Evolutionary conservation across 2,329 filamentous ascomycete species (phyloP).

Genomic region (Chrysoporthe cubensis): DNA sequence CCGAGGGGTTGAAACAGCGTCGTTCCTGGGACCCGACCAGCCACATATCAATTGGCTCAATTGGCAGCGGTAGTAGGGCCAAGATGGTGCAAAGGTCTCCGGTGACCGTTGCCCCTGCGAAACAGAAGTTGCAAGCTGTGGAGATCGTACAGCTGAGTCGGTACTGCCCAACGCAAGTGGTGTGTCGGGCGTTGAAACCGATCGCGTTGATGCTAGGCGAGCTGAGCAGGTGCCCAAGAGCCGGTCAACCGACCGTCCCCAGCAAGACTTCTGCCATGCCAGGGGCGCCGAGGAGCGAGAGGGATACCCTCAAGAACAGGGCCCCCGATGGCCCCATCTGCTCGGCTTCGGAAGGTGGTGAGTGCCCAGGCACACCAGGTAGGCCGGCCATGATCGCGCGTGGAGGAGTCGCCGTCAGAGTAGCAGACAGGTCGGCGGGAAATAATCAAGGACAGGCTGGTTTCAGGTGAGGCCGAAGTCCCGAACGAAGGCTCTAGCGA

Average conservation of each 20-base stretch:
- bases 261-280: no score
- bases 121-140: background rate
- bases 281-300: no score
- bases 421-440: background rate
- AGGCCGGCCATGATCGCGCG: background rate
- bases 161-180: background rate
- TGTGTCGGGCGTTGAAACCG: background rate
- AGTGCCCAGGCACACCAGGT: background rate
- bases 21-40: background rate
- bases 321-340: background rate
- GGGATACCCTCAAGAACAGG: no score
- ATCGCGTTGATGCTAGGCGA: background rate
- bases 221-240: background rate
- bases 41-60: background rate
- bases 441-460: slow-evolving; percentile 9
- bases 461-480: slow-evolving; percentile 10
- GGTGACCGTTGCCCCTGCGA: background rate
- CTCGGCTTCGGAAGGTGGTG: background rate
- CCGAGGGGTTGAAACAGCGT: slow-evolving; percentile 8
- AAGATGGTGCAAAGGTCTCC: background rate
- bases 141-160: background rate
- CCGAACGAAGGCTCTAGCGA: background rate
- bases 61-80: background rate
- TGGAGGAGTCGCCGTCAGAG: background rate
- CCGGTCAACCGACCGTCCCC: background rate